Evolutionary conservation across 1,284 basidiomycete species (phyloP), one percentile per base, ranked within the genome.

Genomic region (Ceratobasidium sp.): DNA sequence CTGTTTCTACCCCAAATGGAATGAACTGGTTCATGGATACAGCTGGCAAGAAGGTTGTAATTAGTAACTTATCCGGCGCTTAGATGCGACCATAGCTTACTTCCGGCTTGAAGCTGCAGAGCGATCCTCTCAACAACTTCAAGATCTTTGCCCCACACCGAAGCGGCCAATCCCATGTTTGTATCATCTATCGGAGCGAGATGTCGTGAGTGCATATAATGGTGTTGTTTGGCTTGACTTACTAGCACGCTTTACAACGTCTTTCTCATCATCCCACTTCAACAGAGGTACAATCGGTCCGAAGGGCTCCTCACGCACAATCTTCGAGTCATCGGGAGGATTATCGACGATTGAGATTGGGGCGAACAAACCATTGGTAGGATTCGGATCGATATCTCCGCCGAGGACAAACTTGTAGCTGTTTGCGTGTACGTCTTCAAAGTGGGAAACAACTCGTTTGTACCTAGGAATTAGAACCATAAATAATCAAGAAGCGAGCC

Each of bases 301-400:
- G 64, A 75, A 75, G n/a, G 73, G 73, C n/a, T 75, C 73, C 73
- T 75, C 73, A 3, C 49, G 73, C 5, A 75, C 73, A 26, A 75
- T 64, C 61, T 75, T 75, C 20, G 73, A 64, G 53, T 75, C 26
- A 13, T 75, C 73, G 1, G 73, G 73, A 2, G 73, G 73, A 53
- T 75, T 75, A 23, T 75, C 73, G 28, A 75, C 61, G n/a, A 75
- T n/a, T 8, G 73, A 75, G 17, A 75, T 35, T 3, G 73, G 73
- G n/a, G 65, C 37, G 39, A 65, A 75, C 3, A 75, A 37, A 8
- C 73, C 73, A 26, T 64, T 37, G 10, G 49, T 64, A 3, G 73
- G 73, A 31, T 75, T 56, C 4, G 73, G 60, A 23, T 64, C 39
- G 3, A 75, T 28, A 15, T 51, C 61, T 3, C 73, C 73, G n/a